Conservation (phyloP, 139 green algal species). For the Coelastrella sp. region DNA sequence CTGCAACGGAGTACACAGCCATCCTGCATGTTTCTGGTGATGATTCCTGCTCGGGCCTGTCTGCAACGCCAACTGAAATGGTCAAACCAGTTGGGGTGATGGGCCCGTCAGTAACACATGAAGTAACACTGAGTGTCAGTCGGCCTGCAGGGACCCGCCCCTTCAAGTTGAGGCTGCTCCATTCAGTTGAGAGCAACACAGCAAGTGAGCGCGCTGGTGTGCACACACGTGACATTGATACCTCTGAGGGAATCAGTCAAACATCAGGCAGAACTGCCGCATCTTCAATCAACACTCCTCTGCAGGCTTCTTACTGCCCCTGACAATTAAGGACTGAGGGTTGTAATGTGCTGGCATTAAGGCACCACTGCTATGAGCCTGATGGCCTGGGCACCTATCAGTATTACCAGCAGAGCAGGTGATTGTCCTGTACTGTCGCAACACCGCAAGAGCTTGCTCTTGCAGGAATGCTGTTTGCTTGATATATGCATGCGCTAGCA, state of each 20-base stretch:
- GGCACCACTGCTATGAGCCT: background rate
- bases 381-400: background rate
- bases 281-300: too few relatives aligned
- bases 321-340: too few relatives aligned
- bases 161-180: slow-evolving; percentile 15
- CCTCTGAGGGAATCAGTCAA: too few relatives aligned
- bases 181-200: background rate
- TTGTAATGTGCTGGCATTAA: too few relatives aligned
- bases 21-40: background rate
- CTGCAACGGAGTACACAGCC: background rate
- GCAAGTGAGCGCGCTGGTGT: background rate
- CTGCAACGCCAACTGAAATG: background rate
- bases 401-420: too few relatives aligned
- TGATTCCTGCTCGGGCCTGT: background rate
- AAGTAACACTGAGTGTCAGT: background rate
- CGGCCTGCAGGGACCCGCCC: background rate
- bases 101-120: background rate
- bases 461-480: too few relatives aligned
- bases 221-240: too few relatives aligned
- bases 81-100: background rate
- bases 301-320: too few relatives aligned
- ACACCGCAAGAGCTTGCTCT: too few relatives aligned
- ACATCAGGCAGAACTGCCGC: too few relatives aligned
- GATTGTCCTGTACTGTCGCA: too few relatives aligned
- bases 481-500: too few relatives aligned